Evolutionary conservation across 768 basidiomycete species (phyloP).

Genomic region (Mycena sanguinolenta): DNA sequence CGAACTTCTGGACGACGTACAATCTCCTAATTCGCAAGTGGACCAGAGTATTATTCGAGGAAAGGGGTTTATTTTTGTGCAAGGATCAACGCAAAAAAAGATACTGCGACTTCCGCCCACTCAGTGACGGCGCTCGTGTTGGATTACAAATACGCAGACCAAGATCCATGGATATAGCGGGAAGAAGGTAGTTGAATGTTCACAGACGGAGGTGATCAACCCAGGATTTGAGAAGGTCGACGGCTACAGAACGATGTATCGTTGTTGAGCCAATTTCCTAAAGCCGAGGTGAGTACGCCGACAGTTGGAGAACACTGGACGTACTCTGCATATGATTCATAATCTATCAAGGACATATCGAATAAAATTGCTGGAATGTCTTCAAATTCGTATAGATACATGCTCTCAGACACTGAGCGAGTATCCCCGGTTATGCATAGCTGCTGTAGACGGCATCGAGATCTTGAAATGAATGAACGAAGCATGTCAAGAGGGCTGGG

Average conservation of each 20-base stretch:
- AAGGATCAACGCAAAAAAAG: too few species aligned
- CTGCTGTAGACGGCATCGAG: background rate
- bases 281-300: background rate
- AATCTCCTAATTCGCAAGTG: too few species aligned
- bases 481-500: background rate
- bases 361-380: background rate
- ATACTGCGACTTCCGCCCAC: too few species aligned
- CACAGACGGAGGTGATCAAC: too few species aligned
- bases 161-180: too few species aligned
- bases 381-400: background rate
- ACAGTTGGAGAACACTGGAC: background rate
- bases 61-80: too few species aligned
- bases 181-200: too few species aligned
- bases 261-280: background rate
- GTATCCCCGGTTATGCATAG: background rate
- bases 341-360: background rate
- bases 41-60: too few species aligned
- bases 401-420: background rate
- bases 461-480: background rate
- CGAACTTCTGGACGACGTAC: too few species aligned
- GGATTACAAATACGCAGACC: too few species aligned
- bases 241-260: background rate
- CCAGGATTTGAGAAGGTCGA: too few species aligned
- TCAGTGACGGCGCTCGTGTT: too few species aligned
- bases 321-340: background rate